These are phyloP conservation scores for Penicillium simplicissimum DNA, from an alignment of 495 filamentous ascomycete genomes.

Conservation along the genomic window DNA sequence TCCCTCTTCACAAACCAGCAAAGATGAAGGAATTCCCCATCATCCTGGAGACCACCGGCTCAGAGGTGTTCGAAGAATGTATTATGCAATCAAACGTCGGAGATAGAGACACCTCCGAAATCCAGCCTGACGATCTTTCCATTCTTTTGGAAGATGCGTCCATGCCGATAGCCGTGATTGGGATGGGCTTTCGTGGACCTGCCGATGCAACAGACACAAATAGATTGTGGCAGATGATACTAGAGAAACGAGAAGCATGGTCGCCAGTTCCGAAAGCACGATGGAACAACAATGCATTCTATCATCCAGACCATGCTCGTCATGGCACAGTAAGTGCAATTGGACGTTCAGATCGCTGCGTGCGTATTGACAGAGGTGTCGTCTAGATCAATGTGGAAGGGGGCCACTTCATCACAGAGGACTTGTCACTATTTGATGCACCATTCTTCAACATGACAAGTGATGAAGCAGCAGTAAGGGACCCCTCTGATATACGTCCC, in stretches of 20 bases:
- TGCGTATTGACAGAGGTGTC: not conserved
- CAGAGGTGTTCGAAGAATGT: not conserved
- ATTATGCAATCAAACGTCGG: not conserved
- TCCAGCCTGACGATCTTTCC: conserved; percentile 6
- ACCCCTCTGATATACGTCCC: no score
- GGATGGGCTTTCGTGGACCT: conserved; percentile 61
- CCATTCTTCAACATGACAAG: conserved; percentile 58
- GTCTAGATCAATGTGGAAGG: conserved; percentile 29
- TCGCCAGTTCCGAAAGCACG: conserved; percentile 47
- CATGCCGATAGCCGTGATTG: conserved; percentile 62
- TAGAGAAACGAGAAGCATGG: conserved; percentile 51
- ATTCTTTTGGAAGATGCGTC: conserved; percentile 15
- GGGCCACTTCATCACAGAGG: conserved; percentile 52
- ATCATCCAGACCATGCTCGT: conserved; percentile 51
- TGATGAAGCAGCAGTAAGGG: conserved; percentile 51
- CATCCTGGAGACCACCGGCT: not conserved
- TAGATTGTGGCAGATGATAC: conserved; percentile 58
- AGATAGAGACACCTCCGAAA: no score
- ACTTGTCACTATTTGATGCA: conserved; percentile 58
- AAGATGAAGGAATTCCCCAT: conserved; percentile 11
- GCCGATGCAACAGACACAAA: conserved; percentile 51
- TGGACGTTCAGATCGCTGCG: no score
- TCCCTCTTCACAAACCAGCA: not conserved
- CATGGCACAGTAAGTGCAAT: conserved; percentile 26
- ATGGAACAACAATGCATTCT: conserved; percentile 55